Percentiles rank a stretch among this genome's conserved stretches.
phyloP scores from a whole-genome alignment of 805 yeast genomes.

The Hanseniaspora vineae region DNA sequence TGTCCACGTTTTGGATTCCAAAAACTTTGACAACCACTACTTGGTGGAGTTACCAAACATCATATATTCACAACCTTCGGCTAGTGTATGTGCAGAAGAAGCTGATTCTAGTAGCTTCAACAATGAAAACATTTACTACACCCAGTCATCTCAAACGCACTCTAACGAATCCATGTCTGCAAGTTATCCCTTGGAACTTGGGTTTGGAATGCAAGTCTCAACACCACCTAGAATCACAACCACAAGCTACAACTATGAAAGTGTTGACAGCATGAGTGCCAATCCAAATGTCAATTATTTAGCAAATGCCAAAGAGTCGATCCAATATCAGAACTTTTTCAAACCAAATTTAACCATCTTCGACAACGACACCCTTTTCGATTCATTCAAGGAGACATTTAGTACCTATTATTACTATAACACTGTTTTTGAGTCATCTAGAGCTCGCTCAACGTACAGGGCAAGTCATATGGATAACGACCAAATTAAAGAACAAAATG shows the following conservation, averaged over 20 bases:
- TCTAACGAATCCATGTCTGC: too few species aligned
- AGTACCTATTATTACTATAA: too few species aligned
- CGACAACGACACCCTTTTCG: neutral
- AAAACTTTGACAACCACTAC: constrained; percentile 62
- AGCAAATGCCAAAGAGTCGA: neutral
- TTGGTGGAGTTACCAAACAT: constrained; percentile 29
- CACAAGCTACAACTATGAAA: too few species aligned
- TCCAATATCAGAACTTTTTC: neutral
- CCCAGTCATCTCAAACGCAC: too few species aligned
- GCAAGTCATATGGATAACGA: too few species aligned
- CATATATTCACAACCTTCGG: neutral
- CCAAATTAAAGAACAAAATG: too few species aligned
- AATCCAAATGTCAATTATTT: neutral
- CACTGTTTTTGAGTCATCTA: too few species aligned
- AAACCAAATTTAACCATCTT: neutral
- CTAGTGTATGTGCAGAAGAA: neutral
- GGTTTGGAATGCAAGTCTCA: neutral
- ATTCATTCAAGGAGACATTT: too few species aligned
- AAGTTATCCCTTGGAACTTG: too few species aligned
- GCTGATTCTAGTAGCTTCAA: neutral
- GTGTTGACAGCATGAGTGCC: neutral
- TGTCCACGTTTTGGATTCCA: constrained; percentile 69
- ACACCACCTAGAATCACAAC: neutral
- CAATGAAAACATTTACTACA: too few species aligned
- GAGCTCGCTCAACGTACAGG: too few species aligned